These are phyloP conservation scores for Xanthoconium purpureum DNA, from an alignment of 768 basidiomycete species.

Conservation along the genomic window DNA sequence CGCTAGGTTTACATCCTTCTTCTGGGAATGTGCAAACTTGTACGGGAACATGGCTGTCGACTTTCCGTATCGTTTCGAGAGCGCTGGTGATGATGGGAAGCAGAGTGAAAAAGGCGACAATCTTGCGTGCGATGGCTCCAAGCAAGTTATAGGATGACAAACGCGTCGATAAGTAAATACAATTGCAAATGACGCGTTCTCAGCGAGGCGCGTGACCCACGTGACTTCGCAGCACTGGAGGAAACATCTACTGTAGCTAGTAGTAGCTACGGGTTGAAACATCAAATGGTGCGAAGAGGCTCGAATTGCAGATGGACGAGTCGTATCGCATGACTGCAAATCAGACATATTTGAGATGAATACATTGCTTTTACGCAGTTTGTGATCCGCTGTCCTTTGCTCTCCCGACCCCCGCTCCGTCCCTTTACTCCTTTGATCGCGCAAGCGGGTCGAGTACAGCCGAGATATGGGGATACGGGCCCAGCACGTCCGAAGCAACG, in stretches of 20 bases:
- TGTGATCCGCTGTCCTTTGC: neutral
- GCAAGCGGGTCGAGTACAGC: neutral
- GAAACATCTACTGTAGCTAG: too few species aligned
- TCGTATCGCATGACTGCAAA: neutral
- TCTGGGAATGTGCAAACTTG: conserved; percentile 19
- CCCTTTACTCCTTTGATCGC: neutral
- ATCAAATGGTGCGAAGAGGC: neutral
- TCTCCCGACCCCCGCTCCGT: neutral
- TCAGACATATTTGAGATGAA: neutral
- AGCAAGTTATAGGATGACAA: neutral
- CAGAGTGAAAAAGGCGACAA: too few species aligned
- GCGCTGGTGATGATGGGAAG: neutral
- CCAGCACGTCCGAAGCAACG: conserved; percentile 11
- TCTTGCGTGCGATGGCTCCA: too few species aligned
- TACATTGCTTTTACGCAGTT: neutral
- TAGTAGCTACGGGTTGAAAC: neutral
- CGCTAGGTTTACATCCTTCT: conserved; percentile 2
- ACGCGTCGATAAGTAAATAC: conserved; percentile 1
- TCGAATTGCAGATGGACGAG: neutral
- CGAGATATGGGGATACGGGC: conserved; percentile 23
- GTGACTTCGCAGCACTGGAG: too few species aligned
- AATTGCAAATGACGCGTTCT: too few species aligned
- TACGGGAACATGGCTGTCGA: conserved; percentile 12
- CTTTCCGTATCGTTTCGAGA: neutral
- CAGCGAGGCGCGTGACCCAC: too few species aligned